Percentiles rank a stretch among this genome's conserved stretches.
These are phyloP conservation scores for Trichoderma oligosporum DNA, from an alignment of 2,329 filamentous ascomycete species.

Conservation along the genomic window DNA sequence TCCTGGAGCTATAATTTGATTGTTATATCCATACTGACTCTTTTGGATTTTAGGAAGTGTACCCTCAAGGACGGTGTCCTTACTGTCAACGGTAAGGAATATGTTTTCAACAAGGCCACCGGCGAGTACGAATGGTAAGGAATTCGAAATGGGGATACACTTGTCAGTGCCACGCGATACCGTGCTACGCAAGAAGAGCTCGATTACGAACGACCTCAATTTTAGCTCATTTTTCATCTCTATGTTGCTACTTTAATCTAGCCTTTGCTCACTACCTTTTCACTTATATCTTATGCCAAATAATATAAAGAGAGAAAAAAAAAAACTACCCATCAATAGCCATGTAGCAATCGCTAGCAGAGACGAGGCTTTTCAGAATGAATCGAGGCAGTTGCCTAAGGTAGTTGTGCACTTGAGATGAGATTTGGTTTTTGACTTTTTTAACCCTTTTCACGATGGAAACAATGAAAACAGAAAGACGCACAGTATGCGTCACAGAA, in stretches of 20 bases:
- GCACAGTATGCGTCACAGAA: background rate
- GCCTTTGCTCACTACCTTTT: slow-evolving; percentile 6
- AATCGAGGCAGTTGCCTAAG: background rate
- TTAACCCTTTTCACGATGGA: background rate
- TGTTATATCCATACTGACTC: slow-evolving; percentile 21
- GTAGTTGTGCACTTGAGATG: background rate
- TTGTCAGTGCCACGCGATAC: background rate
- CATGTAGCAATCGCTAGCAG: background rate
- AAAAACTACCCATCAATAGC: background rate
- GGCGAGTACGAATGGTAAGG: slow-evolving; percentile 95
- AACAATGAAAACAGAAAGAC: background rate
- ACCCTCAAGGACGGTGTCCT: slow-evolving; percentile 94
- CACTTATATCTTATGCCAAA: background rate
- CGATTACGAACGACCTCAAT: no score
- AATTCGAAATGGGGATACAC: background rate
- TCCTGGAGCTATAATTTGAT: background rate
- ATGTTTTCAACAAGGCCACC: slow-evolving; percentile 95
- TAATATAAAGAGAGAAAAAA: background rate
- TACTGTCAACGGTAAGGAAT: slow-evolving; percentile 90
- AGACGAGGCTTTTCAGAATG: background rate
- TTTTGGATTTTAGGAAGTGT: slow-evolving; percentile 73
- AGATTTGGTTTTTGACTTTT: background rate
- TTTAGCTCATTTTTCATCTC: slow-evolving; percentile 2
- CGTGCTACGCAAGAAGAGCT: background rate
- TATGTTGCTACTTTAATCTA: background rate